These are phyloP conservation scores for Pichia manshurica DNA, from an alignment of 805 yeast genomes.

Conservation along the genomic window DNA sequence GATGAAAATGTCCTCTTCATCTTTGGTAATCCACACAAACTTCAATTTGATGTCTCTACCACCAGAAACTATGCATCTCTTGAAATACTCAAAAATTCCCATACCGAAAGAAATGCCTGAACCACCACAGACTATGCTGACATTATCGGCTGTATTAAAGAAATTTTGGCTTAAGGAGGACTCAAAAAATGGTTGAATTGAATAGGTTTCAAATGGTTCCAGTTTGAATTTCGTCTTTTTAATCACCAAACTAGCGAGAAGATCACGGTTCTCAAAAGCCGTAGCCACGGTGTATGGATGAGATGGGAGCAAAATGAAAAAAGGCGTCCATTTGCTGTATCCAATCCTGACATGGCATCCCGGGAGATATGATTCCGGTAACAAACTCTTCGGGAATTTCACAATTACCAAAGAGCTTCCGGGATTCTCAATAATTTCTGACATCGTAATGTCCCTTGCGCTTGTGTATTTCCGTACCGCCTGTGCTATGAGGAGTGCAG, in stretches of 20 bases:
- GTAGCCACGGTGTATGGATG: constrained; percentile 66
- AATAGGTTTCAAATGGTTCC: constrained; percentile 29
- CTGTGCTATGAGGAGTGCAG: constrained; percentile 33
- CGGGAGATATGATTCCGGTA: constrained; percentile 32
- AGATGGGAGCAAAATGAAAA: constrained; percentile 48
- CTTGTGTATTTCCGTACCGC: constrained; percentile 29
- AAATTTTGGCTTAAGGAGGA: constrained; percentile 41
- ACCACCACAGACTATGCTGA: constrained; percentile 61
- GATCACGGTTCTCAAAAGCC: constrained; percentile 25
- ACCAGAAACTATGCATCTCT: constrained; percentile 19
- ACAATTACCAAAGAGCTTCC: constrained; percentile 14
- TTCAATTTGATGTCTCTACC: constrained; percentile 30
- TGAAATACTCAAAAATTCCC: constrained; percentile 43
- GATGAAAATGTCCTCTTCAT: constrained; percentile 42
- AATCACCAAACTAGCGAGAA: constrained; percentile 38
- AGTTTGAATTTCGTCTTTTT: constrained; percentile 37
- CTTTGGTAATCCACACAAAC: constrained; percentile 51
- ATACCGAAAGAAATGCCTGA: constrained; percentile 65
- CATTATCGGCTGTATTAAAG: constrained; percentile 43
- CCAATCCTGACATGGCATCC: constrained; percentile 57
- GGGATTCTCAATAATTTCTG: constrained; percentile 16
- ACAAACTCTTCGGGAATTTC: constrained; percentile 17
- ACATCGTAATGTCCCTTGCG: constrained; percentile 18
- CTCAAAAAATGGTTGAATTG: constrained; percentile 36
- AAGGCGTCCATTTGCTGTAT: constrained; percentile 31